A percentile compares a stretch with the other conserved stretches of the same genome.
Evolutionary conservation across 306 rosid genomes (phyloP).

Genomic region (Castanopsis chinensis): DNA sequence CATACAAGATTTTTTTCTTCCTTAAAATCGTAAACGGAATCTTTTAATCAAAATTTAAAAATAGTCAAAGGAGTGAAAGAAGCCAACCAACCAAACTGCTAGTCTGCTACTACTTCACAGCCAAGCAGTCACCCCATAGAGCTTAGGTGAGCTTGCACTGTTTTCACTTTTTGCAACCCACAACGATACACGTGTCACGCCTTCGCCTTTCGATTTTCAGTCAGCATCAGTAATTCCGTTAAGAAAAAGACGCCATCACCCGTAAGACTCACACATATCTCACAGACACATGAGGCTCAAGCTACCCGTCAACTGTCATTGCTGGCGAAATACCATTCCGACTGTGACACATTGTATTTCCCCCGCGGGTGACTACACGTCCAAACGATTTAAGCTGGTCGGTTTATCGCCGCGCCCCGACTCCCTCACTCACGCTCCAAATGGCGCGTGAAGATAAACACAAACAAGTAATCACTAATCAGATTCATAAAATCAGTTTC

Average conservation of each 20-base stretch:
- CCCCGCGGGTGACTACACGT: neutral
- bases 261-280: conserved; percentile 3
- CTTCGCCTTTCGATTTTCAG: neutral
- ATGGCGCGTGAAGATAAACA: neutral
- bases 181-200: neutral
- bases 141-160: neutral
- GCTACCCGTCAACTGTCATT: neutral
- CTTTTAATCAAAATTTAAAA: too few relatives aligned
- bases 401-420: neutral
- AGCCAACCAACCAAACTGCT: too few relatives aligned
- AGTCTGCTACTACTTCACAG: neutral
- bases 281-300: neutral
- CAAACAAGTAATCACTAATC: too few relatives aligned
- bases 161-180: neutral
- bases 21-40: too few relatives aligned
- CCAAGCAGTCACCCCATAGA: neutral
- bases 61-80: too few relatives aligned
- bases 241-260: neutral
- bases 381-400: too few relatives aligned
- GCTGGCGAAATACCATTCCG: neutral
- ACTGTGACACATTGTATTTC: neutral
- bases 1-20: too few relatives aligned
- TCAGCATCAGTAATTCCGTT: conserved; percentile 11
- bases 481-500: too few relatives aligned
- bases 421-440: neutral